Conservation (phyloP, 2,329 filamentous ascomycete species). For the Rhexocercosporidium sp. region DNA sequence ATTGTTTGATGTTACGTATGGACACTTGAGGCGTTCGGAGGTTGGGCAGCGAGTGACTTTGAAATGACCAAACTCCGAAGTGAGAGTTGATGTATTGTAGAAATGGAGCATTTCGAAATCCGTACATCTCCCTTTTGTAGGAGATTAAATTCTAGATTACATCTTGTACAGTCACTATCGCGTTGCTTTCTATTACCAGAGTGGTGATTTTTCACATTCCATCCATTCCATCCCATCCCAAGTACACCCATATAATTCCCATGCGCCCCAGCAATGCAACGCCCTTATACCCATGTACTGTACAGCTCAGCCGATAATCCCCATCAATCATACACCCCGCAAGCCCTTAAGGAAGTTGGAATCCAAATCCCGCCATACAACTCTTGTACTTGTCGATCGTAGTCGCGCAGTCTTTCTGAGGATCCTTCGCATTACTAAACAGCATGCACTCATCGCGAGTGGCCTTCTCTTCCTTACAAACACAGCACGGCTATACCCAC, state of each 20-base stretch:
- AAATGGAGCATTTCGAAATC: not conserved
- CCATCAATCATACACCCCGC: not conserved
- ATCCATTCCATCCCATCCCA: constrained; percentile 10
- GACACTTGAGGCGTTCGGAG: constrained; percentile 12
- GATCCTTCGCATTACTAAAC: constrained; percentile 84
- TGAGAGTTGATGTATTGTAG: not conserved
- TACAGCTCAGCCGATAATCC: not conserved
- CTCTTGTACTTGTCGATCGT: constrained; percentile 84
- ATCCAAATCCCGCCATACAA: constrained; percentile 95
- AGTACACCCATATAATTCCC: constrained; percentile 20
- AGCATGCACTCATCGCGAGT: constrained; percentile 98
- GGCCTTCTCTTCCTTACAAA: constrained; percentile 94
- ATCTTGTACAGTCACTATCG: not conserved
- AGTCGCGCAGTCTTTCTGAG: constrained; percentile 80
- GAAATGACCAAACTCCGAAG: not conserved
- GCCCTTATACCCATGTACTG: constrained; percentile 23
- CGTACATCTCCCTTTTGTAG: not conserved
- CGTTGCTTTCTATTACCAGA: constrained; percentile 20
- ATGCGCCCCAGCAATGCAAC: constrained; percentile 38
- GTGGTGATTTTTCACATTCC: constrained; percentile 34
- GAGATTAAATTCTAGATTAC: not conserved
- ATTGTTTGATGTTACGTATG: constrained; percentile 11
- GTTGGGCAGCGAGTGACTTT: not conserved
- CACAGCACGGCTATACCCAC: constrained; percentile 81
- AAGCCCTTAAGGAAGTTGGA: constrained; percentile 57